Evolutionary conservation across 2,329 filamentous ascomycete genomes (phyloP), one percentile per base, ranked within the genome.

Genomic region (Trichothecium sympodiale): DNA sequence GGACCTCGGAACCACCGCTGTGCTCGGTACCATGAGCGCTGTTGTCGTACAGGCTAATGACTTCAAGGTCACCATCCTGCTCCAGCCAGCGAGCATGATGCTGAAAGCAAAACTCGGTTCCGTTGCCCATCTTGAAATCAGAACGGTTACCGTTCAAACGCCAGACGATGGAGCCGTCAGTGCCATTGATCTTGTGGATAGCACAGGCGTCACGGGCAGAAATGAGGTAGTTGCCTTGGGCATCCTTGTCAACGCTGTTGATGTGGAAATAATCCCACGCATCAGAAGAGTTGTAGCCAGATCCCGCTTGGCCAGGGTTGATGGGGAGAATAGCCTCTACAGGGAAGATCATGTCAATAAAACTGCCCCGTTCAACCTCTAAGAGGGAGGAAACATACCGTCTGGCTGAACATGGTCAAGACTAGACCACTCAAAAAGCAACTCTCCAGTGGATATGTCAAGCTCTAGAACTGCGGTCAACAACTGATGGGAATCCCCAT

Each of bases 201-300:
- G 64, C 57, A 42, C 61, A 62, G 23, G 61, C 56, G 43, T 73
- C 60, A 3, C 71, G 64, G 1, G 63, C 59, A 0, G 69, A 75
- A n/a, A 77, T 56, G 12, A 75, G 50, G 43, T 74, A 76, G 43
- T 74, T 67, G 16, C 47, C 46, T 0, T 58, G 44, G 2, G 52
- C 45, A 37, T 67, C 64, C 46, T 73, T 71, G 45, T 72, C 66
- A 25, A 76, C 59, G 25, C 67, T 68, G 53, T 75, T 75, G 52
- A 75, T 65, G 48, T 74, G 71, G 49, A 74, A 74, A 41, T 65
- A 74, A 44, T 76, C 71, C 58, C 68, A 76, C 1, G 61, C 49
- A n/a, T 43, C 43, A 14, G 45, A 47, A 15, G 38, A 42, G 33
- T 55, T 56, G 34, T 47, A 52, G 4, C 54, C 54, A 8, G 46